Evolutionary conservation across 2,329 filamentous ascomycete species (phyloP), one percentile per base, ranked within the genome.

Genomic region (Ophiosphaerella narmari): DNA sequence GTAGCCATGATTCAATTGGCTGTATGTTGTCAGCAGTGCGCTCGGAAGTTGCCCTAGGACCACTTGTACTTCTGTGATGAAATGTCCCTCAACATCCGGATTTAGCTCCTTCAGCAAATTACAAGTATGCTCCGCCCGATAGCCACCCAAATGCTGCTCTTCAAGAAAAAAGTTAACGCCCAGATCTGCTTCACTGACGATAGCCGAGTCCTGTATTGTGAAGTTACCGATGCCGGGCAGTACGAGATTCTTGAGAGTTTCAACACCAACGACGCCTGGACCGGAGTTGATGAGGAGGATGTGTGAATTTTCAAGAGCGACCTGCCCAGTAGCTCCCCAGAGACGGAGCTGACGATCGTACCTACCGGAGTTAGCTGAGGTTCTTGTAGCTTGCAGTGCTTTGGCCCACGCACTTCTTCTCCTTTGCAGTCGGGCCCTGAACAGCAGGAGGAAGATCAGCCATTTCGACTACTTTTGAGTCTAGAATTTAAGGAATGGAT

Each of bases 151-250:
- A 57, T 86, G 88, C 41, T 81, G 78, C 62, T 94, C 86, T 54
- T 96, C 90, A 0, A 99, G 80, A 67, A 99, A 99, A 80, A 99
- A 99, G 75, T 99, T 99, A 55, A 97, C 88, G 4, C 95, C 94
- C 35, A 99, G 78, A 66, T 99, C 94, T 36, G 86, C 80, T 60
- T 96, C 87, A 1, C 78, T 80, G n/a, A 99, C 92, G 2, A 82
- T 73, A 1, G 86, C 83, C 6, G 88, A 86, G 66, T 99, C 94
- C 44, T 89, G 87, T 54, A 99, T 96, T 0, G 90, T 95, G 72
- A 97, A 99, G 23, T 86, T 84, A 7, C 94, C 95, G 63, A 97
- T 89, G 3, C 92, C 87, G 49, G 94, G 94, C 7, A 99, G 78
- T 3, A 99, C 90, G n/a, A 99, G 84, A 70, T 99, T 99, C 80